Evolutionary conservation across 495 filamentous ascomycete genomes (phyloP).

Genomic region (Extremus antarcticus): DNA sequence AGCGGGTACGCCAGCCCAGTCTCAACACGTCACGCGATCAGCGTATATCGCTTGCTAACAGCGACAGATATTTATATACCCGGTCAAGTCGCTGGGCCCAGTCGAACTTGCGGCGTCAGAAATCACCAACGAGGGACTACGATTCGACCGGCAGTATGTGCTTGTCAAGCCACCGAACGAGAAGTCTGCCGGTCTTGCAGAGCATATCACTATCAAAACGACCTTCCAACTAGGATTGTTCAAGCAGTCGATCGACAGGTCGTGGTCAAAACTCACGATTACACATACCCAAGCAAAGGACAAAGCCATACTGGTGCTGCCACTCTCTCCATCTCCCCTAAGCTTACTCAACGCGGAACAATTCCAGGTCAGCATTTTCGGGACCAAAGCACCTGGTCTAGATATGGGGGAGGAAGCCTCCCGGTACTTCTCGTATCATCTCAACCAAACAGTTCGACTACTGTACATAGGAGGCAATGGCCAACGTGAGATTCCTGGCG

Average conservation of each 20-base stretch:
- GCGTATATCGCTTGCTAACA: neutral
- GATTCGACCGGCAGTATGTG: conserved; percentile 20
- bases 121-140: conserved; percentile 19
- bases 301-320: conserved; percentile 5
- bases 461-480: conserved; percentile 20
- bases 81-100: conserved; percentile 15
- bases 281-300: conserved; percentile 11
- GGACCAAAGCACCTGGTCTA: conserved; percentile 16
- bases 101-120: conserved; percentile 16
- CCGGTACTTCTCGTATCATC: conserved; percentile 15
- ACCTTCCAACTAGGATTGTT: conserved; percentile 16
- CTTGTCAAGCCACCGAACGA: conserved; percentile 17
- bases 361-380: conserved; percentile 18
- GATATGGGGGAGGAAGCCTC: conserved; percentile 17
- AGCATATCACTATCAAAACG: conserved; percentile 20
- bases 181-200: conserved; percentile 6
- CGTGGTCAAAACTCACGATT: conserved; percentile 21
- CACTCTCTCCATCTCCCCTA: conserved; percentile 15
- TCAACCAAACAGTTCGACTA: conserved; percentile 5
- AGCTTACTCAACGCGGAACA: conserved; percentile 1
- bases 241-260: conserved; percentile 12
- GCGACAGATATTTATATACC: conserved; percentile 16
- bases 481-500: conserved; percentile 18
- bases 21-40: neutral
- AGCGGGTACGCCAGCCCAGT: conserved; percentile 7